Base-by-base conservation (phyloP, 257 asterid genomes). In the Cinchona pubescens region DNA sequence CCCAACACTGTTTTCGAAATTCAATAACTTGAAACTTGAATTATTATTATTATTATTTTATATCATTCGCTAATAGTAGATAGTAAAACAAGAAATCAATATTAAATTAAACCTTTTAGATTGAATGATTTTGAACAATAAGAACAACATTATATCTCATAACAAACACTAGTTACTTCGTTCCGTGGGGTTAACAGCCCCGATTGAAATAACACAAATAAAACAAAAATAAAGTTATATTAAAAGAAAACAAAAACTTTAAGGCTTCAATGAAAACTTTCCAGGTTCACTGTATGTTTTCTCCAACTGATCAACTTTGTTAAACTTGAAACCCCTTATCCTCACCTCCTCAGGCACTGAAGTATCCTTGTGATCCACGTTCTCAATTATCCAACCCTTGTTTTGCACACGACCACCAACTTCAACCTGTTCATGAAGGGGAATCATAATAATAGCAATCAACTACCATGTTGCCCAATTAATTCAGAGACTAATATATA, bases 281-380 rank as follows among this genome's bases (percentile, higher is more conserved):
- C 94, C 98, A 13, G 92, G 86, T 82, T 87, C 93, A 9, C 71
- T 62, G 79, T 67, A 87, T 42, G 82, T 69, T 79, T 72, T 82
- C 74, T 88, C 94, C 86, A 90, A 58, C 84, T 95, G 99, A 86
- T 92, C 97, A 15, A 83, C 82, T 75, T 86, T 91, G 76, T 85
- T 87, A 67, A 91, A 85, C 75, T 80, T 87, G 85, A 91, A 95
- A 64, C 98, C 98, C 72, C 99, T 88, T 81, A 92, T 95, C 78
- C 99, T 88, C 76, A 91, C 86, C 78, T 95, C 98, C 83, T 95
- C 99, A 18, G 94, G 91, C 65, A 76, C 76, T 5, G 96, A 86
- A 70, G 87, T 81, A 71, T 91, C 94, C 81, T 83, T 90, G 30
- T 51, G 86, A 79, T 95, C 96, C 32, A 95, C 96, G 18, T 81